Evolutionary conservation across 179 eudicot genomes (phyloP).

Genomic region (Vitellaria paradoxa): DNA sequence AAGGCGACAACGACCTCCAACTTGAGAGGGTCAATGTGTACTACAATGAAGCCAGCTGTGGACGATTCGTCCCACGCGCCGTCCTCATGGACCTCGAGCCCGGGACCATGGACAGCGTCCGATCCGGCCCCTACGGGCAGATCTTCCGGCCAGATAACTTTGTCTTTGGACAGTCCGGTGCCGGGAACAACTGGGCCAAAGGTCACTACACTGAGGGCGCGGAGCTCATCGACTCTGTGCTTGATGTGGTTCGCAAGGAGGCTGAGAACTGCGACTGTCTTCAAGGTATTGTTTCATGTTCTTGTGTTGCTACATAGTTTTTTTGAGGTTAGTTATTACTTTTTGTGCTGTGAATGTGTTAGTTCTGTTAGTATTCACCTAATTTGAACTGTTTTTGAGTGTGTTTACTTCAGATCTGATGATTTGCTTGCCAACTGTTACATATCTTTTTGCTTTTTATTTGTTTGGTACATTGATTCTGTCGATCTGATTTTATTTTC

Average conservation of each 20-base stretch:
- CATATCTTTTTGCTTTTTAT: too few relatives aligned
- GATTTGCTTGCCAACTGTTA: too few relatives aligned
- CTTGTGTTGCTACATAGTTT: too few relatives aligned
- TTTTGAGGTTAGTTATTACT: too few relatives aligned
- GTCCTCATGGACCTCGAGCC: conserved; percentile 12
- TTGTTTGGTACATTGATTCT: too few relatives aligned
- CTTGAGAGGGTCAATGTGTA: conserved; percentile 11
- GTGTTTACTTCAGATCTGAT: too few relatives aligned
- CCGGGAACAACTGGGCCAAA: conserved; percentile 14
- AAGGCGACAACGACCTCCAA: conserved; percentile 9
- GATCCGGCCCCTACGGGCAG: conserved; percentile 11
- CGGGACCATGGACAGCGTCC: conserved; percentile 8
- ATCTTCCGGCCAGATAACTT: conserved; percentile 11
- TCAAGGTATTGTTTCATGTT: neutral
- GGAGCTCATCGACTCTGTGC: conserved; percentile 11
- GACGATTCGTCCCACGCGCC: conserved; percentile 10
- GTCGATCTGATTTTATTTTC: too few relatives aligned
- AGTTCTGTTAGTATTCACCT: too few relatives aligned
- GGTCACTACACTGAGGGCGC: conserved; percentile 14
- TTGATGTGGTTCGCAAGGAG: conserved; percentile 12
- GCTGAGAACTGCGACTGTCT: conserved; percentile 13
- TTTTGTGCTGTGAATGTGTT: too few relatives aligned
- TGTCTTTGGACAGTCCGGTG: conserved; percentile 9
- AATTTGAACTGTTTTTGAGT: too few relatives aligned
- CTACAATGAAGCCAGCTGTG: conserved; percentile 13